These are phyloP conservation scores for Dryas drummondii DNA, from an alignment of 306 rosid genomes.

Conservation along the genomic window DNA sequence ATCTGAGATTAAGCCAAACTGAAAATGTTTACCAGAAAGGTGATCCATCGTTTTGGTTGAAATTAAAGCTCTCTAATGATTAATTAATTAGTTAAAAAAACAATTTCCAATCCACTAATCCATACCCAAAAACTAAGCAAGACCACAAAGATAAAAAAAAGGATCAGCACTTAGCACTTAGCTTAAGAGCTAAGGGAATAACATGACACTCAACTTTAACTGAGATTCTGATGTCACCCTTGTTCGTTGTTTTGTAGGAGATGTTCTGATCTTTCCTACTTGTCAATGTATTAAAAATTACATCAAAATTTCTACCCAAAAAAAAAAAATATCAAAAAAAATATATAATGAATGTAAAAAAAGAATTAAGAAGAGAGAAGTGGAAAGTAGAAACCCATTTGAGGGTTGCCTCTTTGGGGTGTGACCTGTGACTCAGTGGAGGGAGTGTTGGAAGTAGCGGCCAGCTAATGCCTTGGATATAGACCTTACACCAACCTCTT, in stretches of 20 bases:
- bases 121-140: background rate
- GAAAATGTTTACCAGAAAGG: too few species aligned
- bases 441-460: constrained; percentile 43
- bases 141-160: background rate
- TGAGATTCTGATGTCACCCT: constrained; percentile 10
- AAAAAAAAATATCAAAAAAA: background rate
- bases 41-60: too few species aligned
- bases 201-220: background rate
- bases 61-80: too few species aligned
- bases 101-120: background rate
- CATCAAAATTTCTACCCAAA: background rate
- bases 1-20: too few species aligned
- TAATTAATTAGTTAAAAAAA: too few species aligned
- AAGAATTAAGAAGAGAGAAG: background rate
- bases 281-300: too few species aligned
- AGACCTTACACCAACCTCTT: constrained; percentile 65
- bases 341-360: background rate
- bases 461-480: constrained; percentile 63
- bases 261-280: too few species aligned
- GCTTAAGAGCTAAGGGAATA: constrained; percentile 41
- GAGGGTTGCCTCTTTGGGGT: background rate
- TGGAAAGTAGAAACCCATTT: background rate
- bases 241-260: background rate
- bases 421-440: background rate
- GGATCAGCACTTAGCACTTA: constrained; percentile 6